Conservation (phyloP, 1,284 basidiomycete genomes). For the Somion occarium region DNA sequence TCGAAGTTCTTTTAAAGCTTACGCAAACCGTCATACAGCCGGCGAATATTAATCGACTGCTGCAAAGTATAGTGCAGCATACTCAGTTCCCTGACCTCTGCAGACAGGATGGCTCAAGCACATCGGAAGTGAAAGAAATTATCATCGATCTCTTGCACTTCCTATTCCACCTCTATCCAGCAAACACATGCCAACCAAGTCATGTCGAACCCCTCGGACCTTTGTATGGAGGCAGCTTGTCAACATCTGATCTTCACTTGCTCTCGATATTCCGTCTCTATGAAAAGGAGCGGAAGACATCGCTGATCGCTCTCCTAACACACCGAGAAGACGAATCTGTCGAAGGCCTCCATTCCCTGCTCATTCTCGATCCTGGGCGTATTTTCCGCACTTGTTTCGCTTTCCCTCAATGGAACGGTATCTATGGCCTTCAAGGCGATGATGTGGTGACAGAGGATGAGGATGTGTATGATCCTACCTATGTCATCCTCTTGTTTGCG, state of each 20-base stretch:
- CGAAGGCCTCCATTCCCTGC: conserved; percentile 58
- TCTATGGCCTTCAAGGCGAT: conserved; percentile 31
- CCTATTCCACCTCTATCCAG: conserved; percentile 72
- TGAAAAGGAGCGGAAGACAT: conserved; percentile 66
- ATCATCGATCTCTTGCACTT: conserved; percentile 53
- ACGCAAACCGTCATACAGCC: conserved; percentile 33
- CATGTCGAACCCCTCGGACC: conserved; percentile 73
- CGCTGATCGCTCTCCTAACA: conserved; percentile 66
- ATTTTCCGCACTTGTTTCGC: conserved; percentile 72
- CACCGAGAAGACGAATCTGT: conserved; percentile 29
- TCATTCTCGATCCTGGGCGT: conserved; percentile 62
- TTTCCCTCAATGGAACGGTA: conserved; percentile 60
- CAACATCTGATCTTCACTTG: conserved; percentile 58
- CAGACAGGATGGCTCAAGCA: conserved; percentile 14
- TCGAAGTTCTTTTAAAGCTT: background rate
- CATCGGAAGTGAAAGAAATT: conserved; percentile 30
- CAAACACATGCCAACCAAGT: conserved; percentile 78
- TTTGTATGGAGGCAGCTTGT: conserved; percentile 73
- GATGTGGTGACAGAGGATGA: conserved; percentile 26
- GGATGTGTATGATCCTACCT: conserved; percentile 77
- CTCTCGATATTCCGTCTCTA: conserved; percentile 76
- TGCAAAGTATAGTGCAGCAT: conserved; percentile 62
- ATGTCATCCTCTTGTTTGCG: conserved; percentile 66
- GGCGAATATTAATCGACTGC: conserved; percentile 54
- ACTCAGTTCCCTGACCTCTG: conserved; percentile 46